Conservation (phyloP, 352 stramenopile genomes). For the Phytopythium cucurbitacearum region DNA sequence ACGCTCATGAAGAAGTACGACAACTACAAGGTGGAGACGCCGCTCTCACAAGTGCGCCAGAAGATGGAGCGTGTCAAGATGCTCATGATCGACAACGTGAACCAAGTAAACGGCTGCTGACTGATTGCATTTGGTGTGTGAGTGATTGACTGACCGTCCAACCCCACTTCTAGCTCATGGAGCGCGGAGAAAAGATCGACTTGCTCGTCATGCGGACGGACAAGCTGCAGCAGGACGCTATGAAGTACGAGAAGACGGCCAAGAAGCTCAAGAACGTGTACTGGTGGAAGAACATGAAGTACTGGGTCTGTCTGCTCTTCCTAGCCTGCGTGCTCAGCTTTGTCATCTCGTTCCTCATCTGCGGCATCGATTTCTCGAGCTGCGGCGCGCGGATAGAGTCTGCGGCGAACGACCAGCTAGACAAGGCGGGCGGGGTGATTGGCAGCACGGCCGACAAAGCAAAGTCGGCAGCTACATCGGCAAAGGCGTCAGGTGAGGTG, state of each 20-base stretch:
- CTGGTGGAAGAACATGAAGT: slow-evolving; percentile 88
- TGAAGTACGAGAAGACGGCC: slow-evolving; percentile 94
- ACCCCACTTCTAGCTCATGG: slow-evolving; percentile 87
- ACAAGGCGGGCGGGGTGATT: slow-evolving; percentile 15
- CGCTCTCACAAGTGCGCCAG: slow-evolving; percentile 76
- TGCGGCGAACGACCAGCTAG: slow-evolving; percentile 26
- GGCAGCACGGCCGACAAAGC: slow-evolving; percentile 14
- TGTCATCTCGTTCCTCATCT: slow-evolving; percentile 65
- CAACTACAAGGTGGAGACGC: slow-evolving; percentile 78
- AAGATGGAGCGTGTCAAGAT: slow-evolving; percentile 98
- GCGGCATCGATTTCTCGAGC: slow-evolving; percentile 63
- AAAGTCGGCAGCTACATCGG: not conserved
- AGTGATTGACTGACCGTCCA: too few relatives aligned
- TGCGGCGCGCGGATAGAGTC: slow-evolving; percentile 43
- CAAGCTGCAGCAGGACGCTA: slow-evolving; percentile 94
- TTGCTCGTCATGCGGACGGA: slow-evolving; percentile 81
- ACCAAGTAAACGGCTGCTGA: slow-evolving; percentile 42
- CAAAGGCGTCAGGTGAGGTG: too few relatives aligned
- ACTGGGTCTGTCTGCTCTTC: slow-evolving; percentile 58
- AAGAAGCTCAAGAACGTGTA: slow-evolving; percentile 90
- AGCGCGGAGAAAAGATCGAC: slow-evolving; percentile 98
- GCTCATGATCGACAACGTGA: slow-evolving; percentile 99
- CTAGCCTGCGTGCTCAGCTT: slow-evolving; percentile 53
- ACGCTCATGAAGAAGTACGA: slow-evolving; percentile 83
- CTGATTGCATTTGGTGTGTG: not conserved